Base-by-base conservation (phyloP, 352 stramenopile species). In the Pythium pyrilobum region DNA sequence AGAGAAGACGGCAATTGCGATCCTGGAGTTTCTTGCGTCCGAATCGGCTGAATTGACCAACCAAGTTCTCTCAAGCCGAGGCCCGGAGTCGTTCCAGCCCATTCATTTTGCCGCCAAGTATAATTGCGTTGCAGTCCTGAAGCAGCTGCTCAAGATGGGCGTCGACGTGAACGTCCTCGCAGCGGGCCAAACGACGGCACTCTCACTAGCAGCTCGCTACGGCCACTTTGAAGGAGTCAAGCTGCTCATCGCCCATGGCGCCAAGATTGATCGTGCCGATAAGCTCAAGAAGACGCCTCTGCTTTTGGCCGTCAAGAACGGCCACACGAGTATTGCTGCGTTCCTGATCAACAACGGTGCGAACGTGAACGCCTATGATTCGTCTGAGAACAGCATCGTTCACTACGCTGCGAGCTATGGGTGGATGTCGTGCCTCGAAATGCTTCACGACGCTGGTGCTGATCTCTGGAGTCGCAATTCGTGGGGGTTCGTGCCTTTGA, bases 321-420 rank as follows among this genome's bases (percentile, higher is more conserved):
- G 81, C 4, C 63, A 89, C 45, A 74, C 72, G 2, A 47, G 49
- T 4, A 53, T 87, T n/a, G 77, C 80, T 1, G 69, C 64, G 4
- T 29, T 64, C 21, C 66, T 91, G 11, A 77, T 91, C 49, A 91
- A 91, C 48, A 40, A 66, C 7, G 74, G 72, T 1, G 80, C 80
- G 4, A 89, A 91, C 29, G 71, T 86, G n/a, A 91, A 91, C 33
- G 77, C 75, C 0, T 87, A 79, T 40, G 80, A 91, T 44, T 72
- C 80, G 15, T 89, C 78, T 0, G 70, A 88, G 21, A 91, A 91
- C 56, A 89, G 73, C 32, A 64, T 81, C 1, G 75, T 71, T 12
- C 81, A 91, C 39, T 91, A 91, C 29, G 78, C 77, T 2, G 81
- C 81, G 16, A 84, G 70, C 40, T 91, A 89, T 40, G 80, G 80